Evolutionary conservation across 140 eudicot genomes (phyloP), one percentile per base, ranked within the genome.

Genomic region (Senecio squalidus): DNA sequence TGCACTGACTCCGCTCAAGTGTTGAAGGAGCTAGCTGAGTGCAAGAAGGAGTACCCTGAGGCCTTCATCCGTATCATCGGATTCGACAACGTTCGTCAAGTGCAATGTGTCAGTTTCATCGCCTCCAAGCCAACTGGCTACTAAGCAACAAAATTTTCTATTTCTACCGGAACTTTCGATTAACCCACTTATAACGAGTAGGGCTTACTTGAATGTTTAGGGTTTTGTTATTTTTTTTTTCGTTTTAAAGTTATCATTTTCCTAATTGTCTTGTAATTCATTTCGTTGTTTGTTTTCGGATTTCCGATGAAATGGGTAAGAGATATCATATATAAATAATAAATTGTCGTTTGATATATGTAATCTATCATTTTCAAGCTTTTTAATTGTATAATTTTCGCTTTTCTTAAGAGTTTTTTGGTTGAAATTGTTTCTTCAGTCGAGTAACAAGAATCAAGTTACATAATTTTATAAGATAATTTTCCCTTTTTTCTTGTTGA

Each of bases 31-130:
- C n/a, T 80, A 7, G 44, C 10, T 0, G 82, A 80, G 28, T 47
- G 55, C 69, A 44, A 29, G 52, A 80, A 74, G 78, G 88, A 58
- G 39, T 84, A 84, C 84, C 96, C 96, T 0, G 1, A 47, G 0
- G 74, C 86, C 30, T 71, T 23, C 71, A 33, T 75, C 65, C 78
- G 94, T 48, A 70, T 83, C 67, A 84, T 87, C 60, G 96, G 96
- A 60, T 87, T 87, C 71, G 89, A 87, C 89, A 80, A 78, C 66
- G 55, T 61, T 2, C 94, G 89, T 53, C 96, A 87, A 87, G 89
- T 84, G 24, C 96, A 84, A 64, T 49, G 60, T 45, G 29, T 61
- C 50, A 53, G 88, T 72, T 86, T 86, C 93, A 77, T 86, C 38
- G 86, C 84, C 49, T 44, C 69, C 78, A 78, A 68, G 73, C 94